Evolutionary conservation across 345 rosid genomes (phyloP), one percentile per base, ranked within the genome.

Genomic region (Mercurialis annua): DNA sequence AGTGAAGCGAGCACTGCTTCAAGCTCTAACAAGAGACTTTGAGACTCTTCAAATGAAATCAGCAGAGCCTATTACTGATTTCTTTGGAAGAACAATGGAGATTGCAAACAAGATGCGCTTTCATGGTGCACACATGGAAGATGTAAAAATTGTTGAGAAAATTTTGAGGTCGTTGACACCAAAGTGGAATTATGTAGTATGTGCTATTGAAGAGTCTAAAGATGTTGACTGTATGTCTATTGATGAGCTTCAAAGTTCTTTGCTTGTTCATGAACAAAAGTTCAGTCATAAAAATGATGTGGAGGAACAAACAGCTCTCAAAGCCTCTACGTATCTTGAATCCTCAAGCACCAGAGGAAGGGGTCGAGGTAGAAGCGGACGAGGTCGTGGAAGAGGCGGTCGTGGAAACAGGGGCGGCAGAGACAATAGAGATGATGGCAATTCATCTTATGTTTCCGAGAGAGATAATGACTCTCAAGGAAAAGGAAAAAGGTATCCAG

Each of bases 211-310:
- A 44, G 48, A 44, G 14, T 44, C 48, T 15, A 44, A 44, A 44
- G 48, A 44, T 44, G 14, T 15, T 2, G 11, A 44, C 2, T 15
- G 2, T 44, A 44, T 44, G 48, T 44, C 48, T 10, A 44, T 44
- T 44, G 50, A 47, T 47, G 50, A 47, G 50, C 50, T 47, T 47
- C 50, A 47, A 47, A 47, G 50, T 15, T 47, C 50, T 47, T 47
- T 47, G n/a, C 8, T 47, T 15, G 1, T 11, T 47, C 50, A 47
- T 5, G 20, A 47, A 47, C 20, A 11, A 6, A 47, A 47, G 18
- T 6, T 47, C 20, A 47, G 17, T 15, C n/a, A 20, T 1, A 10
- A 2, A 11, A 47, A 17, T 15, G 6, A 47, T 1, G 17, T 47
- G 2, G 18, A 47, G 8, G 50, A 47, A 20, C 50, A 47, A 15